Base-by-base conservation (phyloP, 306 rosid genomes). In the Prinsepia uniflora region DNA sequence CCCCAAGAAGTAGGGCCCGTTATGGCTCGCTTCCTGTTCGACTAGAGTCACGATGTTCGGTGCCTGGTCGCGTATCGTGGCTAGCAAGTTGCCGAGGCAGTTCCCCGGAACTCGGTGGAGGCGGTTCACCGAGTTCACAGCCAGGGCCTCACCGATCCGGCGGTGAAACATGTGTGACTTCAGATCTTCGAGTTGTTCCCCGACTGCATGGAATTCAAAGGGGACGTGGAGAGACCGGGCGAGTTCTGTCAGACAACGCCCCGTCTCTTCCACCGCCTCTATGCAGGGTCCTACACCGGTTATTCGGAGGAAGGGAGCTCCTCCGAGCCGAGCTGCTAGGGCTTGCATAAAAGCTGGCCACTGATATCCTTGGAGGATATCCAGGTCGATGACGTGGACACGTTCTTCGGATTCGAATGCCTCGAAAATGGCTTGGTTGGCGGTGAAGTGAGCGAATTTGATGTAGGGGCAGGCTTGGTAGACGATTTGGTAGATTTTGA, bases 291-390 rank as follows among this genome's bases (percentile, higher is more conserved):
- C 96, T 0, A 90, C 88, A 0, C 97, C 94, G 0, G 98, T 93
- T 15, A 93, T 93, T 0, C 92, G 74, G 8, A 93, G 93, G 22
- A 88, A 90, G 0, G 96, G 96, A 0, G 96, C 85, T 0, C 91
- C 89, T 0, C 79, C 62, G 0, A 90, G 83, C 2, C 94, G 81
- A 3, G 98, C 98, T 0, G 97, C 91, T 0, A 93, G 50, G 73
- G 98, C 98, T 65, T 93, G 97, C 97, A 87, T 93, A 80, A 90
- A 90, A 4, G 98, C 94, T 0, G 94, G 98, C 96, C 96, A 90
- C 34, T 93, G 98, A 22, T 93, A 93, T 9, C 98, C 98, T 59
- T 93, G 96, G 47, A 86, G 91, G 67, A 93, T 90, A 18, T 93
- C 91, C 0, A 88, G 88, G 59, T 93, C 96, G 22, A 93, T 90